A percentile compares a stretch with the other conserved stretches of the same genome.
phyloP scores from a whole-genome alignment of 176 grass and related monocot genomes.

The Rhynchospora tenuis region DNA sequence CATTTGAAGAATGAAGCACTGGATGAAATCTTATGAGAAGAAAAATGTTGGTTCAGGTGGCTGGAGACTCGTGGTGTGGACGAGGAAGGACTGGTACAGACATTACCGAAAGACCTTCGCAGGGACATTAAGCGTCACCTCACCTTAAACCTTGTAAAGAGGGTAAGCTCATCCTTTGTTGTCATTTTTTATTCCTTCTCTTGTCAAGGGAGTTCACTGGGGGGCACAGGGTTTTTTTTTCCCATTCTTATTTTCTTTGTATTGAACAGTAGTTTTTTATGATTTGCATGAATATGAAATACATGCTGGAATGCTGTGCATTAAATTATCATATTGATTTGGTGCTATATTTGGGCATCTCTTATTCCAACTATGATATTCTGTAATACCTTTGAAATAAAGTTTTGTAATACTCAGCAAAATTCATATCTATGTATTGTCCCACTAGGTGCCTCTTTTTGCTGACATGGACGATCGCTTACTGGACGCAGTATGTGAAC shows the following conservation, averaged over 20 bases:
- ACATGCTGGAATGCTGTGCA: not conserved
- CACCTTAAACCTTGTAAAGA: slow-evolving; percentile 82
- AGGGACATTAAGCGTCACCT: slow-evolving; percentile 98
- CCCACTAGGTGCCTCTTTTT: slow-evolving; percentile 75
- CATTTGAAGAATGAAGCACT: not conserved
- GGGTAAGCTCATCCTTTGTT: slow-evolving; percentile 27
- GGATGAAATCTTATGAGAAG: not conserved
- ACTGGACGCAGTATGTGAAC: slow-evolving; percentile 83
- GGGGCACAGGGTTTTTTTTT: not conserved
- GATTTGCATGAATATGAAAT: not conserved
- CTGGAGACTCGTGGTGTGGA: slow-evolving; percentile 91
- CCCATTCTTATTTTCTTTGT: not conserved
- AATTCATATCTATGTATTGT: not conserved
- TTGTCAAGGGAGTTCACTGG: not conserved
- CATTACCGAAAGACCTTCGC: slow-evolving; percentile 86
- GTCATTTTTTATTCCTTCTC: not conserved
- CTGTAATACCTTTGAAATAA: not conserved
- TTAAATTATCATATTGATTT: not conserved
- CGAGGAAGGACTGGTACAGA: slow-evolving; percentile 94
- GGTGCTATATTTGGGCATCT: not conserved
- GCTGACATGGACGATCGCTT: slow-evolving; percentile 79
- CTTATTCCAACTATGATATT: not conserved
- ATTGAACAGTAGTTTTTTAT: not conserved
- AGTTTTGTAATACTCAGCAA: not conserved
- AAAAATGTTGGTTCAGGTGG: slow-evolving; percentile 34